These are phyloP conservation scores for Phycomyces nitens DNA, from an alignment of 192 early-diverging fungal species.

Conservation along the genomic window DNA sequence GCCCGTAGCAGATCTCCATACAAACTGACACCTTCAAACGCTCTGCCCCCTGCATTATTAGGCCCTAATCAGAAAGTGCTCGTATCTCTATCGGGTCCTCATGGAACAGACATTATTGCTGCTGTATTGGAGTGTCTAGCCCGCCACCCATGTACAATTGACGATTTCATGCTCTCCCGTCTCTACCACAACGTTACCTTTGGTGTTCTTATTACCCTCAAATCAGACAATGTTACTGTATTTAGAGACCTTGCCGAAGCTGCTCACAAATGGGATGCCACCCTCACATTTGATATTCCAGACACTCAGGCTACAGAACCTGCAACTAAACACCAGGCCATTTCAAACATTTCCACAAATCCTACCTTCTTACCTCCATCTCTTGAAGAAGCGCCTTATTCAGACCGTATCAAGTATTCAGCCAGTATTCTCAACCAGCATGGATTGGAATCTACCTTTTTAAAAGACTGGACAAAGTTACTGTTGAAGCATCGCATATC, in stretches of 20 bases:
- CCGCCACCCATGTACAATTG: slow-evolving; percentile 70
- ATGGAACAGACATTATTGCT: slow-evolving; percentile 91
- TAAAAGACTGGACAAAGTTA: slow-evolving; percentile 77
- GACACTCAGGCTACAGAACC: slow-evolving; percentile 56
- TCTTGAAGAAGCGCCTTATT: slow-evolving; percentile 83
- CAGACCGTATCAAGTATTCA: slow-evolving; percentile 78
- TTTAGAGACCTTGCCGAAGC: slow-evolving; percentile 73
- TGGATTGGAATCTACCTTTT: slow-evolving; percentile 70
- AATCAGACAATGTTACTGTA: slow-evolving; percentile 69
- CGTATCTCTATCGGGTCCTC: slow-evolving; percentile 78
- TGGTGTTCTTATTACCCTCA: slow-evolving; percentile 77
- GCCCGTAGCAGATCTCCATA: slow-evolving; percentile 25
- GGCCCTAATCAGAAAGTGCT: slow-evolving; percentile 72
- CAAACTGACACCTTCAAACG: slow-evolving; percentile 18
- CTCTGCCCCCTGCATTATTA: slow-evolving; percentile 43
- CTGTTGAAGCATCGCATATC: slow-evolving; percentile 75
- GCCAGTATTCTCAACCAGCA: slow-evolving; percentile 85
- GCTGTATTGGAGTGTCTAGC: slow-evolving; percentile 73
- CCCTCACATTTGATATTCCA: slow-evolving; percentile 77
- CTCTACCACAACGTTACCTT: slow-evolving; percentile 94
- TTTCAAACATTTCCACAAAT: slow-evolving; percentile 19
- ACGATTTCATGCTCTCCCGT: slow-evolving; percentile 85
- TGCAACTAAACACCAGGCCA: slow-evolving; percentile 36
- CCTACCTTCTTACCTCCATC: slow-evolving; percentile 41
- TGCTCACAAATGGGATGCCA: slow-evolving; percentile 84